Percentiles rank a stretch among this genome's conserved stretches.
Evolutionary conservation across 257 asterid species (phyloP).

Genomic region (Misopates orontium): DNA sequence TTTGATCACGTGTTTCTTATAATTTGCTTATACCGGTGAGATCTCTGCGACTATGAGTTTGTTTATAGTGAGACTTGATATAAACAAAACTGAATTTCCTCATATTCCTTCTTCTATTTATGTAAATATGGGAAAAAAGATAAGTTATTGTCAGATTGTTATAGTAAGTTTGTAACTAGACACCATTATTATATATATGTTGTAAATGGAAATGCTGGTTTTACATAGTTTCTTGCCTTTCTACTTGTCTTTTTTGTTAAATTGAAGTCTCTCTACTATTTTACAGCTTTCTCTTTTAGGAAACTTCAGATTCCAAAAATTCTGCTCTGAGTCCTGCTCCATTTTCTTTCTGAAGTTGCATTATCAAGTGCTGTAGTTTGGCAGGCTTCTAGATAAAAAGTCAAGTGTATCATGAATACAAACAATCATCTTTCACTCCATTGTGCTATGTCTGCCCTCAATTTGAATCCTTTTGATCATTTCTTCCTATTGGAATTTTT

Average conservation of each 20-base stretch:
- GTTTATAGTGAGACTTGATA: neutral
- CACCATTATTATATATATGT: constrained; percentile 14
- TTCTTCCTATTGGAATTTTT: neutral
- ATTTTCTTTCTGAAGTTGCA: no score
- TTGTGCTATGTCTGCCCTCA: constrained; percentile 24
- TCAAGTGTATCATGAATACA: constrained; percentile 2
- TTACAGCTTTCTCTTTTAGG: neutral
- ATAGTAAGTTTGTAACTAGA: constrained; percentile 35
- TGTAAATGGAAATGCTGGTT: constrained; percentile 27
- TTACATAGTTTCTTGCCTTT: no score
- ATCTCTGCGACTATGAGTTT: constrained; percentile 3
- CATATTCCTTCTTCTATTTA: constrained; percentile 21
- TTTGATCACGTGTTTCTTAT: neutral
- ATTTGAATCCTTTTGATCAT: neutral
- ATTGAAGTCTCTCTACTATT: no score
- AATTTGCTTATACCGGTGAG: constrained; percentile 10
- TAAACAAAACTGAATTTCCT: constrained; percentile 10
- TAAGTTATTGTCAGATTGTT: constrained; percentile 26
- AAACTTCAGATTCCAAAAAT: constrained; percentile 5
- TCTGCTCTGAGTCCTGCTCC: neutral
- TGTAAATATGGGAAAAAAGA: constrained; percentile 31
- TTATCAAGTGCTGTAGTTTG: no score
- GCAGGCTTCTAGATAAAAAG: neutral
- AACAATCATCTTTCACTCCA: constrained; percentile 5
- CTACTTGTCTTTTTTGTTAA: no score